Base-by-base conservation (phyloP, 257 asterid species). In the Capsicum chinense region DNA sequence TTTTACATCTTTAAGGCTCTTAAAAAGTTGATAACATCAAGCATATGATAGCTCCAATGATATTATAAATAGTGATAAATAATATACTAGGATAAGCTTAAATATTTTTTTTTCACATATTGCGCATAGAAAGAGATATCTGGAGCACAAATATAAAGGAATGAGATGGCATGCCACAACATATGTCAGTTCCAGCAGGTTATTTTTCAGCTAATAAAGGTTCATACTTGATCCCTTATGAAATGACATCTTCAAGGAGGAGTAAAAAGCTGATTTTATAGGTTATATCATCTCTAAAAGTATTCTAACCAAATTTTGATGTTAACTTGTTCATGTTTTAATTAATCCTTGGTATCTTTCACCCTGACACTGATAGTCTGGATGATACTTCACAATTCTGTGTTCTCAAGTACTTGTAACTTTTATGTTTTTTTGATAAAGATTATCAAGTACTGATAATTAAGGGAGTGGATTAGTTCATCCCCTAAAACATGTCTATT, bases 261-360 rank as follows among this genome's bases (percentile, higher is more conserved):
- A 69, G 79, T 69, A 42, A 69, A 15, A 39, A 69, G 56, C n/a
- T 39, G 79, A 39, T 69, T 69, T 9, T 42, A 69, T 69, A 69
- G 78, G 52, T 68, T 7, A 68, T 15, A 42, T 69, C 33, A 69
- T 69, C 56, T 69, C 33, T 9, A 7, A 42, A 42, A 42, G 79
- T 69, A 69, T 42, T 16, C 33, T 67, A 42, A 42, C 79, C 33
- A 48, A 16, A 2, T 42, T 42, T 42, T 69, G 9, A 42, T 69
- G 79, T 42, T 42, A 42, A 69, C 56, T 39, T 39, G 56, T 39
- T 69, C 79, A 39, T 15, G 79, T 42, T 42, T 69, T 69, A 8
- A 58, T 21, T 69, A 39, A 42, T 69, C 0, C 39, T 42, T 69
- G 16, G 33, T 26, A 26, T 26, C 33, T 26, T 26, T 26, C 33